Evolutionary conservation across 1,284 basidiomycete species (phyloP).

Genomic region (Mycena sp.): DNA sequence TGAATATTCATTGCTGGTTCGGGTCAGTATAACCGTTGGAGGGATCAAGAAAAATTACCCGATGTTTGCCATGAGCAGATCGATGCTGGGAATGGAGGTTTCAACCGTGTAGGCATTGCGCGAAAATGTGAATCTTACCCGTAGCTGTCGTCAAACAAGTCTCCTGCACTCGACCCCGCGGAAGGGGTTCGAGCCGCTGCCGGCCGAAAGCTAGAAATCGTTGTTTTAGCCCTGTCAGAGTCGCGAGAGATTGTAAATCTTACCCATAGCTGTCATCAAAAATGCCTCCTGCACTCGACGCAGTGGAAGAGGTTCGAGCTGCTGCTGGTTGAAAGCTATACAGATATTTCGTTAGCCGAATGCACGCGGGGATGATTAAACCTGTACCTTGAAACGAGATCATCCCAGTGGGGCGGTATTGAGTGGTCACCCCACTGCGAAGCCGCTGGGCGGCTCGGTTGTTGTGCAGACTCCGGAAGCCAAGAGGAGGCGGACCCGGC

Average conservation of each 20-base stretch:
- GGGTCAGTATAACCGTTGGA: not conserved
- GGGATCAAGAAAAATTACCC: constrained; percentile 1
- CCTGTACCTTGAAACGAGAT: constrained; percentile 2
- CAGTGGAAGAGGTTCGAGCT: too few species aligned
- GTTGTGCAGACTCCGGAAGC: constrained; percentile 1
- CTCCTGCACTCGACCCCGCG: not conserved
- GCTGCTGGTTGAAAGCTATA: too few species aligned
- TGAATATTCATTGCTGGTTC: not conserved
- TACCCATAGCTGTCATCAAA: too few species aligned
- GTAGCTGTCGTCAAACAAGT: not conserved
- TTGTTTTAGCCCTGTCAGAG: too few species aligned
- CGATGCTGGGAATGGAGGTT: not conserved
- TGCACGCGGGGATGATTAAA: not conserved
- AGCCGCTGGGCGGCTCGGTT: not conserved
- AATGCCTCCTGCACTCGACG: too few species aligned
- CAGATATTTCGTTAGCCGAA: not conserved
- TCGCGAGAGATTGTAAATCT: too few species aligned
- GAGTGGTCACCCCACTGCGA: not conserved
- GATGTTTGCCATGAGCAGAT: constrained; percentile 3
- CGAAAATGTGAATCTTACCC: not conserved
- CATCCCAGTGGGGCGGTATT: constrained; percentile 1
- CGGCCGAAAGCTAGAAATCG: not conserved
- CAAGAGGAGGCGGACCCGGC: not conserved
- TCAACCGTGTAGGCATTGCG: not conserved
- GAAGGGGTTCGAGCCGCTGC: too few species aligned